Conservation (phyloP, 345 rosid genomes). For the Cardamine occulta region DNA sequence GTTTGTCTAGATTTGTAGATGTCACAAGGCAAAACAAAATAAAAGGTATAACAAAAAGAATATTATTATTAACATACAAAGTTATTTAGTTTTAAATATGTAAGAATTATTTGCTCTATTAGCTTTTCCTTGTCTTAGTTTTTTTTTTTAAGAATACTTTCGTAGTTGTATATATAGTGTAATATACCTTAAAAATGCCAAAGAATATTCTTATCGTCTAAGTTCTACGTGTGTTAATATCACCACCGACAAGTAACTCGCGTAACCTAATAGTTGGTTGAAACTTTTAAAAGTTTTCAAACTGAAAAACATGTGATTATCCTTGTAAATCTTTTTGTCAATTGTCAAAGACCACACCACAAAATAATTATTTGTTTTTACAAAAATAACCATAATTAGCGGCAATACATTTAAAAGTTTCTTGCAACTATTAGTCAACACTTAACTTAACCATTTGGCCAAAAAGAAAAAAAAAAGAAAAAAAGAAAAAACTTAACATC, state of each 20-base stretch:
- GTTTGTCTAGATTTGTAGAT: neutral
- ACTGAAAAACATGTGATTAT: constrained; percentile 14
- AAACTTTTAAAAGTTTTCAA: neutral
- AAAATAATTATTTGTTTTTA: neutral
- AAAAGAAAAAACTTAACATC: too few species aligned
- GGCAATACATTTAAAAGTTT: constrained; percentile 15
- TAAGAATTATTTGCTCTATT: neutral
- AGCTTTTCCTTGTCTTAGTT: constrained; percentile 10
- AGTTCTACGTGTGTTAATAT: constrained; percentile 14
- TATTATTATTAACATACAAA: neutral
- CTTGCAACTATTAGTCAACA: constrained; percentile 28
- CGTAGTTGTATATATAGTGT: too few species aligned
- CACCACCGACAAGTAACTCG: constrained; percentile 42
- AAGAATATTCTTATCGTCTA: constrained; percentile 41
- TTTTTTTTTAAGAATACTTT: constrained; percentile 23
- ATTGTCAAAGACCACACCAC: constrained; percentile 25
- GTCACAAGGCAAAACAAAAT: neutral
- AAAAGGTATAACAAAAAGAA: neutral
- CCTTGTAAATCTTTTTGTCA: constrained; percentile 12
- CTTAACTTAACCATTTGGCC: too few species aligned
- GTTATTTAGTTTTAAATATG: neutral
- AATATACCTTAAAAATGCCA: constrained; percentile 39
- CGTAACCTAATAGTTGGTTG: constrained; percentile 28
- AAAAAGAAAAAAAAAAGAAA: too few species aligned
- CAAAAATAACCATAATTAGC: constrained; percentile 33